These are phyloP conservation scores for Fraxinus nigra DNA, from an alignment of 305 asterid species.

Conservation along the genomic window DNA sequence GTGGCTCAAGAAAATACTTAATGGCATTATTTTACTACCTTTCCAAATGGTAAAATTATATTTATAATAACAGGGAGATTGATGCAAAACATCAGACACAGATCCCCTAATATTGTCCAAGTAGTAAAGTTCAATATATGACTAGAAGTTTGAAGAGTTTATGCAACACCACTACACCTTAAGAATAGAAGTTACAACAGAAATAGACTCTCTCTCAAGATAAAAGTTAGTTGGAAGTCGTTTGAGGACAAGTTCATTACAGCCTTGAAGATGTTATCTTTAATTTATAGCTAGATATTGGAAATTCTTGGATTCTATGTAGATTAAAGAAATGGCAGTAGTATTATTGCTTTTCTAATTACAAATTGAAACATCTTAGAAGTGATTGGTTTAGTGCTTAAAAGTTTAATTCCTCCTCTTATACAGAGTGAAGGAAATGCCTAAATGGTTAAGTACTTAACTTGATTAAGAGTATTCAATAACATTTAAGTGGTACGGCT, in stretches of 20 bases:
- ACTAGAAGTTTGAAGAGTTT: background rate
- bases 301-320: background rate
- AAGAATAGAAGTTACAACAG: conserved; percentile 9
- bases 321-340: background rate
- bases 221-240: background rate
- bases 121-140: background rate
- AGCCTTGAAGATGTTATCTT: background rate
- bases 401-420: background rate
- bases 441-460: background rate
- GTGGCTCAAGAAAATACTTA: background rate
- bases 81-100: conserved; percentile 13
- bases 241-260: background rate
- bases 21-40: background rate
- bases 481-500: background rate
- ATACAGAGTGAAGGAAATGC: background rate
- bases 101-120: background rate
- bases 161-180: background rate
- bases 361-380: background rate
- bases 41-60: conserved; percentile 9
- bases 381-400: background rate
- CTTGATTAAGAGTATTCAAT: background rate
- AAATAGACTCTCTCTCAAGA: background rate
- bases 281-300: conserved; percentile 1
- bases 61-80: conserved; percentile 3
- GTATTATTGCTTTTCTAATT: background rate